Evolutionary conservation across 495 filamentous ascomycete genomes (phyloP).

Genomic region (Bryoglossum gracile): DNA sequence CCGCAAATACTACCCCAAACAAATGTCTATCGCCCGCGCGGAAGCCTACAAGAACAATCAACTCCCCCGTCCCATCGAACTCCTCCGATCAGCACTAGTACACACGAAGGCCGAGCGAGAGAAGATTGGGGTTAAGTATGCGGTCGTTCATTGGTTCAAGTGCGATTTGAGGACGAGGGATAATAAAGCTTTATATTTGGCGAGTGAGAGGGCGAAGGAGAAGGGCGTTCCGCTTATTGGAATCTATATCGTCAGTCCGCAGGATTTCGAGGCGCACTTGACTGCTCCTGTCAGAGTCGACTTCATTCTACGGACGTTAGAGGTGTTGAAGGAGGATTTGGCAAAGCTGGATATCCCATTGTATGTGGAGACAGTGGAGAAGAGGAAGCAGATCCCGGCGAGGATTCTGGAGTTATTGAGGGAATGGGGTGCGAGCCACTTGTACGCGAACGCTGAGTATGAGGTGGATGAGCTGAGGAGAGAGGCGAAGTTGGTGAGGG

Average conservation of each 20-base stretch:
- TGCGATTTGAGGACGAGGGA: constrained; percentile 68
- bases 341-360: constrained; percentile 70
- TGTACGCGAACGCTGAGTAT: constrained; percentile 69
- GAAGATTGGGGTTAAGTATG: constrained; percentile 42
- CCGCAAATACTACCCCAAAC: constrained; percentile 74
- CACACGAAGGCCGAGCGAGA: constrained; percentile 42
- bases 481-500: constrained; percentile 57
- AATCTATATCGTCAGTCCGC: constrained; percentile 74
- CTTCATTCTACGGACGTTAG: constrained; percentile 65
- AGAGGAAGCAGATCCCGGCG: constrained; percentile 52
- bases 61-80: constrained; percentile 63
- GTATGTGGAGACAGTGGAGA: constrained; percentile 62
- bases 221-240: constrained; percentile 61
- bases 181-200: constrained; percentile 64
- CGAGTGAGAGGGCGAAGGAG: constrained; percentile 57
- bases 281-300: constrained; percentile 68
- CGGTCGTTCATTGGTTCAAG: constrained; percentile 91
- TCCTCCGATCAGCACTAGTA: constrained; percentile 44
- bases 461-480: constrained; percentile 71
- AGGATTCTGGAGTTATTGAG: constrained; percentile 63
- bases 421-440: constrained; percentile 66
- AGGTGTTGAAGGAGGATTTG: constrained; percentile 57
- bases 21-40: constrained; percentile 74
- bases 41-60: constrained; percentile 59
- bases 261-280: constrained; percentile 80